phyloP scores from a whole-genome alignment of 2,329 filamentous ascomycete species.

The Colletotrichum musicola region DNA sequence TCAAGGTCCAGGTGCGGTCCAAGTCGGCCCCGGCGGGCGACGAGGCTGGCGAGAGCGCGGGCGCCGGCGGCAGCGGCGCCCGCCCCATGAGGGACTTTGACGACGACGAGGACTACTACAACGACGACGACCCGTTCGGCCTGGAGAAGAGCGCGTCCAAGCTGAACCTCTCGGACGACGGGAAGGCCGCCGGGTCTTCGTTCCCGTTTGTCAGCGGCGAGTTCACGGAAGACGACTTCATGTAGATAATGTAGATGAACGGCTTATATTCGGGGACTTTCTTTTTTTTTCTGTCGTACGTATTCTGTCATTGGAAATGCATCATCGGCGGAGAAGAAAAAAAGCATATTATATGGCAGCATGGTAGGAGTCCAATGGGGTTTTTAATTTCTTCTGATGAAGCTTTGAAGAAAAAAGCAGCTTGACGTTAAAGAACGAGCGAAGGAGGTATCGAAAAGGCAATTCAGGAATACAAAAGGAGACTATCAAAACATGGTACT shows the following conservation, averaged over 20 bases:
- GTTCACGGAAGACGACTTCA: slow-evolving; percentile 60
- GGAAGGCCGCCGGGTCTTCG: slow-evolving; percentile 36
- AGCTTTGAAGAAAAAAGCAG: no score
- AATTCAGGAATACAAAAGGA: no score
- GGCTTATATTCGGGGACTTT: not conserved
- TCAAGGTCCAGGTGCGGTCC: slow-evolving; percentile 65
- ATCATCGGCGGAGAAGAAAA: no score
- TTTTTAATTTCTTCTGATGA: no score
- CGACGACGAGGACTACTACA: not conserved
- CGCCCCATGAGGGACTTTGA: no score
- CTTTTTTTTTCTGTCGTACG: not conserved
- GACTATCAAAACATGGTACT: no score
- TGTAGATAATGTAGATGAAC: slow-evolving; percentile 46
- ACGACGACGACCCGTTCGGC: slow-evolving; percentile 48
- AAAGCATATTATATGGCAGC: no score
- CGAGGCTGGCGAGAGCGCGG: slow-evolving; percentile 24
- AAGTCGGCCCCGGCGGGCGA: slow-evolving; percentile 31
- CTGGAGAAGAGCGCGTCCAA: slow-evolving; percentile 59
- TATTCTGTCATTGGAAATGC: no score
- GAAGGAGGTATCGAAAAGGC: no score
- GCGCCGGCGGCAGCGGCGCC: slow-evolving; percentile 17
- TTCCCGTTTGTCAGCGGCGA: slow-evolving; percentile 37
- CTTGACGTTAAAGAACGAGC: no score
- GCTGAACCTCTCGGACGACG: slow-evolving; percentile 50
- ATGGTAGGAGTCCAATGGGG: no score